Evolutionary conservation across 371 early-diverging fungal species (phyloP).

Genomic region (Chytridium lagenaria): DNA sequence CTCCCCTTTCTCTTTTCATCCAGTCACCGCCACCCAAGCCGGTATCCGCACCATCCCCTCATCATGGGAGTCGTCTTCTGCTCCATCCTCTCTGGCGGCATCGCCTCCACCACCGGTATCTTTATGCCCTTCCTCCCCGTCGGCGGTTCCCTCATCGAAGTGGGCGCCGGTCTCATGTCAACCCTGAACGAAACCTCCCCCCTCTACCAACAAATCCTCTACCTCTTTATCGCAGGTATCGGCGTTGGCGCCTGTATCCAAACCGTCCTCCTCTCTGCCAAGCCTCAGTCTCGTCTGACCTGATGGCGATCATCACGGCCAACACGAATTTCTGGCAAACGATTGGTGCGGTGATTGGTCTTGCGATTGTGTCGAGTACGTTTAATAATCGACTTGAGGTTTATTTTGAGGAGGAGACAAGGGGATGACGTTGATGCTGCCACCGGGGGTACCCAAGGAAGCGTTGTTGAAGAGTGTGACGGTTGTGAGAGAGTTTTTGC

Average conservation of each 20-base stretch:
- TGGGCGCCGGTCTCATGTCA: constrained; percentile 59
- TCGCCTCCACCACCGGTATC: constrained; percentile 24
- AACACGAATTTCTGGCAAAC: constrained; percentile 66
- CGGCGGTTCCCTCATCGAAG: constrained; percentile 40
- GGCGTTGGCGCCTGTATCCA: constrained; percentile 71
- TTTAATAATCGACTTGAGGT: constrained; percentile 50
- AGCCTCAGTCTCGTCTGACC: constrained; percentile 54
- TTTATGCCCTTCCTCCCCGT: constrained; percentile 42
- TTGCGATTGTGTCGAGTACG: constrained; percentile 49
- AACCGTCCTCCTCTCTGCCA: constrained; percentile 67
- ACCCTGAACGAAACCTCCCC: constrained; percentile 52
- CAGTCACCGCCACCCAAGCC: constrained; percentile 56
- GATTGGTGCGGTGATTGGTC: constrained; percentile 52
- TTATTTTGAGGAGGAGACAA: constrained; percentile 11
- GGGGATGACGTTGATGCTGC: constrained; percentile 4
- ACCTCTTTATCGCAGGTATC: constrained; percentile 64
- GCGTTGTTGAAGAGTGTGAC: constrained; percentile 24
- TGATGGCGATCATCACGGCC: constrained; percentile 70
- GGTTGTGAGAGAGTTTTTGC: constrained; percentile 16
- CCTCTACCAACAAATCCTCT: constrained; percentile 58
- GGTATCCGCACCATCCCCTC: constrained; percentile 66
- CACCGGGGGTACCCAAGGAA: constrained; percentile 19
- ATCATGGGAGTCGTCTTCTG: constrained; percentile 49
- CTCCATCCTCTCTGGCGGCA: constrained; percentile 21
- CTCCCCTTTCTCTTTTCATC: neutral